Evolutionary conservation across 768 basidiomycete species (phyloP), one percentile per base, ranked within the genome.

Genomic region (Gyrodon lividus): DNA sequence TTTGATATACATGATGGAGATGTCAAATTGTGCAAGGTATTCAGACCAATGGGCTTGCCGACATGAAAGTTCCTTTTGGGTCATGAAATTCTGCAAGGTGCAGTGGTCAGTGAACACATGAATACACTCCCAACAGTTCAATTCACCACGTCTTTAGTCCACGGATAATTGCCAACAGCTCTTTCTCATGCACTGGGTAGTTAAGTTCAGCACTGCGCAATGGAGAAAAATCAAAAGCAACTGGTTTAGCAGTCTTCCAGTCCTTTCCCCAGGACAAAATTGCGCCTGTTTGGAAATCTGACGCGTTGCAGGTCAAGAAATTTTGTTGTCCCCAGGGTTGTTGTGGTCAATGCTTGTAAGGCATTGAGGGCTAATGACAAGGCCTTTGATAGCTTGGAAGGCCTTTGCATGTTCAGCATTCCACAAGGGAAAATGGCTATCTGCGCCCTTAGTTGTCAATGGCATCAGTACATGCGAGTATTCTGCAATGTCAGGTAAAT

Each of bases 31-130:
- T 0, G 53, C 43, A 0, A 80, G 49, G 17, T 71, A 68, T 43
- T 77, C 73, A 4, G 73, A 34, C 76, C 75, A 77, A 0, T 68
- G 60, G 0, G 65, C 64, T 39, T 75, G 52, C 4, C 40, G 13
- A 37, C 16, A 38, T 6, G 42, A 48, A 3, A 54, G 35, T 12
- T 43, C 24, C 6, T 9, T 24, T n/a, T 54, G 52, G 6, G 34
- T 44, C 9, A 17, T 2, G 28, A 52, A 47, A 35, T 42, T 46
- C 24, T 52, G 58, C 4, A 69, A 53, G 0, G 68, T 64, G 1
- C 56, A 40, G 44, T 72, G 70, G 43, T 70, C 69, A 8, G 68
- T 67, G 43, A 41, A 65, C 13, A 72, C 57, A 0, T 35, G 41
- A 19, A 49, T 26, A 17, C 4, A 20, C 12, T 14, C 48, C 53